Evolutionary conservation across 2,329 filamentous ascomycete species (phyloP), one percentile per base, ranked within the genome.

Genomic region (Sarocladiaceae sp.): DNA sequence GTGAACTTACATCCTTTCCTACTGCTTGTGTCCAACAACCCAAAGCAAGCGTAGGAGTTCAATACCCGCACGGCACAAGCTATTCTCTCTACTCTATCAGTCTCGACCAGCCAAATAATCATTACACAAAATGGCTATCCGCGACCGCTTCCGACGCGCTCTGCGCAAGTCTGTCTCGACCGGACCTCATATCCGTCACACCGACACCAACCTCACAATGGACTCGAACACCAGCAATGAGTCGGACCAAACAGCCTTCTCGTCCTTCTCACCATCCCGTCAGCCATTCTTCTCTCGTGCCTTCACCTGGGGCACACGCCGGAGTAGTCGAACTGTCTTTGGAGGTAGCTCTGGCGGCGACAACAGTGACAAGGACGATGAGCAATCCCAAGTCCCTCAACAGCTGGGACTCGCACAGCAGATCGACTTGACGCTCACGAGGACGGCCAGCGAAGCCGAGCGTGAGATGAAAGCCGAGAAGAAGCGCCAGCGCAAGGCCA

Each of bases 81-180:
- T 21, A 13, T 10, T 4, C 26, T 13, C 26, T 29, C 26, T 9
- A 9, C 26, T 24, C 9, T 15, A 6, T 39, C 19, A 11, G 13
- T 5, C 42, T 19, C 27, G 19, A 41, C 46, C 48, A 48, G 26
- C 37, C 43, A 51, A 31, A 23, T 31, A 15, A 20, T n/a, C n/a
- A n/a, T n/a, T n/a, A n/a, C 21, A 20, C 52, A 53, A 46, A 51
- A 69, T 69, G 66, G 58, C 66, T 32, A 68, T 69, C 43, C 62
- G 66, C 47, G 65, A 69, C 34, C 62, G 63, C 27, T 60, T 69
- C 48, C 66, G 66, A 48, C 65, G 65, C 52, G 64, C 55, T 29
- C 50, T 66, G 52, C 66, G 63, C 59, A 60, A 58, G 51, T 66
- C 65, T 23, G 54, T 58, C 42, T 53, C 55, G 34, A 58, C 57